Percentiles rank a stretch among this genome's conserved stretches.
phyloP scores from a whole-genome alignment of 345 rosid genomes.

The Camelina sativa region DNA sequence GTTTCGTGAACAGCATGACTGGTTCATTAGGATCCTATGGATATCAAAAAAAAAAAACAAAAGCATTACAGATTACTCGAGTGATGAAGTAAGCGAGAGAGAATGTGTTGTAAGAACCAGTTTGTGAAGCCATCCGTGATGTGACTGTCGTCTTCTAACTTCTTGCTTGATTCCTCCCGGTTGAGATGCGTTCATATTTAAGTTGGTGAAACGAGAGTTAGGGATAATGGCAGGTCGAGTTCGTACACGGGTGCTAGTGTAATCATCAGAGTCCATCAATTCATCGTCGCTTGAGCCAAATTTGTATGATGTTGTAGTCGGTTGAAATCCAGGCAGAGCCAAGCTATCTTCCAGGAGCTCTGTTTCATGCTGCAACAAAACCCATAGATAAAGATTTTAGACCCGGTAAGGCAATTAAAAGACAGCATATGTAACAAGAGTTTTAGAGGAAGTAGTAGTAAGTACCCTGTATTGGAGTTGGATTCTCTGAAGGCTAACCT shows the following conservation, averaged over 20 bases:
- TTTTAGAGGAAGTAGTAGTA: conserved; percentile 8
- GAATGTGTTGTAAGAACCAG: conserved; percentile 53
- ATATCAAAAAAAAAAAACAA: background rate
- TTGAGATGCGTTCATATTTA: conserved; percentile 53
- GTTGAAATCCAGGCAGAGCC: conserved; percentile 67
- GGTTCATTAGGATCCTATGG: conserved; percentile 91
- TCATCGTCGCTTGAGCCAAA: conserved; percentile 92
- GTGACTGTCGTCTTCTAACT: conserved; percentile 61
- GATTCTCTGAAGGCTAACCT: conserved; percentile 88
- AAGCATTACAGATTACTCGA: conserved; percentile 12
- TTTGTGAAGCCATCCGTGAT: conserved; percentile 82
- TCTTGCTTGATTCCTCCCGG: conserved; percentile 69
- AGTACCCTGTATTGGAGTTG: conserved; percentile 89
- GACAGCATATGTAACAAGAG: background rate
- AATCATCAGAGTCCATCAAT: conserved; percentile 83
- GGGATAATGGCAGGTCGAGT: conserved; percentile 52
- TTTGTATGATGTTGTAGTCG: conserved; percentile 58
- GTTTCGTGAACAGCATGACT: conserved; percentile 82
- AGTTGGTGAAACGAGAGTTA: conserved; percentile 55
- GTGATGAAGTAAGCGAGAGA: background rate
- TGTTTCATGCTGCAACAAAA: conserved; percentile 68
- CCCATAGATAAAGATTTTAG: conserved; percentile 3
- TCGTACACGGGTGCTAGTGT: conserved; percentile 61
- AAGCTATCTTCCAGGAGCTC: conserved; percentile 84
- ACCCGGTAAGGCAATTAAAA: background rate